Base-by-base conservation (phyloP, 306 rosid genomes). In the Castanopsis chinensis region DNA sequence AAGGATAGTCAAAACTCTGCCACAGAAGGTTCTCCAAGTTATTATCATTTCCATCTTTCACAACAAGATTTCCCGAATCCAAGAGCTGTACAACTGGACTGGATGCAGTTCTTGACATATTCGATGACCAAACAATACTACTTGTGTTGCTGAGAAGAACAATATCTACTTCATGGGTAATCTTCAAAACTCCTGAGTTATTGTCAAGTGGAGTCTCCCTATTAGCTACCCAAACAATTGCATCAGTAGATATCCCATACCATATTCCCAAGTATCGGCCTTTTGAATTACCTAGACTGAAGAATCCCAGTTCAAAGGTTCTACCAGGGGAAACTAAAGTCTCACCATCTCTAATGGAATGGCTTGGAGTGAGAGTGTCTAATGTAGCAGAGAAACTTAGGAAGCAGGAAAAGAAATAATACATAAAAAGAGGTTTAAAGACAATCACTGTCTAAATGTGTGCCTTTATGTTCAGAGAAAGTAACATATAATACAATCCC, bases 201-300 rank as follows among this genome's bases (percentile, higher is more conserved):
- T 76, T 84, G 5, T 57, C 74, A 60, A 85, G 74, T 6, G 88
- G 88, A 45, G 72, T 77, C 18, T 74, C 78, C 0, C 86, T 23
- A 18, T 91, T 91, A 13, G 96, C 90, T 18, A 91, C 93, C 96
- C 91, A 91, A 72, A 89, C 93, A 21, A 80, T 33, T 0, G 82
- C 83, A 23, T 13, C 57, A 15, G 56, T 4, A 3, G 90, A 76
- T 30, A 88, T 85, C 51, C 76, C 80, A 79, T 83, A 89, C 91
- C 93, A 86, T 11, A 91, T 87, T n/a, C 92, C 93, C 35, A 90
- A 30, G 69, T 87, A 86, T 55, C 85, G 84, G 3, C 76, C 75
- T 23, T 68, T 75, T 72, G 89, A 86, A 69, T 58, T 77, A 28
- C 89, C 87, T 19, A 85, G 84, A 76, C 80, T 82, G 86, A 88